Percentiles rank a stretch among this genome's conserved stretches.
Conservation (phyloP, 106 monocot genomes). For the Posidonia australis region DNA sequence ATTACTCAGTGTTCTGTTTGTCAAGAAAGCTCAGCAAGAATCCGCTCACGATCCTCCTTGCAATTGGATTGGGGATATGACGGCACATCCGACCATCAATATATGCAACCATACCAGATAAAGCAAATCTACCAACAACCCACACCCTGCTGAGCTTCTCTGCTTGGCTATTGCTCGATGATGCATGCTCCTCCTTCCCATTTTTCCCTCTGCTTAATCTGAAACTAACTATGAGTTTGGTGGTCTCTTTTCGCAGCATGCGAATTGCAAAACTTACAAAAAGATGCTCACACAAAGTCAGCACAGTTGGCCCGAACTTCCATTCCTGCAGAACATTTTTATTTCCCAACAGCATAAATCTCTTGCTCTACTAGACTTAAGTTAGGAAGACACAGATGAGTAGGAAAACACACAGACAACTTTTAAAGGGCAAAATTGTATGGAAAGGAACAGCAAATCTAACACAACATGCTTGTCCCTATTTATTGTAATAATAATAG, state of each 20-base stretch:
- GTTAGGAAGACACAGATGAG: too few relatives aligned
- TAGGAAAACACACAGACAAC: too few relatives aligned
- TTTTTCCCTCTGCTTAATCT: slow-evolving; percentile 9
- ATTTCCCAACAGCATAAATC: neutral
- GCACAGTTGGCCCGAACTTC: slow-evolving; percentile 65
- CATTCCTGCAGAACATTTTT: slow-evolving; percentile 50
- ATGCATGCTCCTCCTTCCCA: slow-evolving; percentile 9
- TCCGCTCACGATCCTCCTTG: slow-evolving; percentile 73
- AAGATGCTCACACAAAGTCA: slow-evolving; percentile 74
- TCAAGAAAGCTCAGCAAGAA: slow-evolving; percentile 78
- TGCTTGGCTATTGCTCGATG: slow-evolving; percentile 2
- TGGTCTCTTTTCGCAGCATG: slow-evolving; percentile 39
- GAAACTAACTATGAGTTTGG: slow-evolving; percentile 25
- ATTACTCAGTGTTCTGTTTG: slow-evolving; percentile 30
- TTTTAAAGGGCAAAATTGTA: too few relatives aligned
- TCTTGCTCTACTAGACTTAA: neutral
- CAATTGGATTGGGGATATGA: slow-evolving; percentile 73
- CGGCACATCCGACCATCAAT: slow-evolving; percentile 79
- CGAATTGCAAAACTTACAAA: slow-evolving; percentile 76
- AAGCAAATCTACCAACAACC: slow-evolving; percentile 55
- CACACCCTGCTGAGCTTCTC: slow-evolving; percentile 26
- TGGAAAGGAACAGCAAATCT: too few relatives aligned
- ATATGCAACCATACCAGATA: slow-evolving; percentile 74
- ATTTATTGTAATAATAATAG: too few relatives aligned
- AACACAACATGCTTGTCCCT: too few relatives aligned